phyloP scores from a whole-genome alignment of 768 basidiomycete species.

The Rhodotorula sphaerocarpa region DNA sequence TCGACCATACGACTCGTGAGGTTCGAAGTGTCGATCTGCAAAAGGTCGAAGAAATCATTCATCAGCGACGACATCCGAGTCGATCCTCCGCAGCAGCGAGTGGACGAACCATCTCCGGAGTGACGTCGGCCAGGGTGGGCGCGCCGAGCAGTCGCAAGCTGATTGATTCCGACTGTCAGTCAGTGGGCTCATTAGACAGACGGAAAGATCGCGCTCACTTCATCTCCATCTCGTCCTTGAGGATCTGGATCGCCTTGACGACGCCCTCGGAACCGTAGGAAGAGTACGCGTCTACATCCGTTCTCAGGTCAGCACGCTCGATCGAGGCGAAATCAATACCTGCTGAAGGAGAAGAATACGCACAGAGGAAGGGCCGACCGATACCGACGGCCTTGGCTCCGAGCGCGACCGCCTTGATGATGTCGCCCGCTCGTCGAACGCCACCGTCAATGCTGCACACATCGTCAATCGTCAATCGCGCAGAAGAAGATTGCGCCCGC shows the following conservation, averaged over 20 bases:
- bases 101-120: conserved; percentile 82
- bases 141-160: conserved; percentile 79
- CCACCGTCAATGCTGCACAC: conserved; percentile 61
- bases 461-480: neutral
- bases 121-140: conserved; percentile 64
- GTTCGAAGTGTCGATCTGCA: conserved; percentile 19
- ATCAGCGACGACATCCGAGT: neutral
- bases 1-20: conserved; percentile 10
- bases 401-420: conserved; percentile 76
- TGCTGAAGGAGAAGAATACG: neutral
- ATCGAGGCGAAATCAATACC: no score
- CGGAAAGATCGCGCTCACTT: conserved; percentile 45
- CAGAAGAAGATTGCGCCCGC: conserved; percentile 46
- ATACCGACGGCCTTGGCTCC: conserved; percentile 67
- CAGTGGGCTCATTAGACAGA: neutral
- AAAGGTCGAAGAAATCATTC: neutral
- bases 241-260: conserved; percentile 67
- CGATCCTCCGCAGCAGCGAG: neutral
- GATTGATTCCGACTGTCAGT: neutral
- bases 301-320: no score
- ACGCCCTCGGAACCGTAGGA: conserved; percentile 83
- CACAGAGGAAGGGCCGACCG: conserved; percentile 72
- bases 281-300: conserved; percentile 57
- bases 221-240: conserved; percentile 98
- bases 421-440: conserved; percentile 79